Conservation (phyloP, 2,329 filamentous ascomycete genomes). For the Penicillium sp. region DNA sequence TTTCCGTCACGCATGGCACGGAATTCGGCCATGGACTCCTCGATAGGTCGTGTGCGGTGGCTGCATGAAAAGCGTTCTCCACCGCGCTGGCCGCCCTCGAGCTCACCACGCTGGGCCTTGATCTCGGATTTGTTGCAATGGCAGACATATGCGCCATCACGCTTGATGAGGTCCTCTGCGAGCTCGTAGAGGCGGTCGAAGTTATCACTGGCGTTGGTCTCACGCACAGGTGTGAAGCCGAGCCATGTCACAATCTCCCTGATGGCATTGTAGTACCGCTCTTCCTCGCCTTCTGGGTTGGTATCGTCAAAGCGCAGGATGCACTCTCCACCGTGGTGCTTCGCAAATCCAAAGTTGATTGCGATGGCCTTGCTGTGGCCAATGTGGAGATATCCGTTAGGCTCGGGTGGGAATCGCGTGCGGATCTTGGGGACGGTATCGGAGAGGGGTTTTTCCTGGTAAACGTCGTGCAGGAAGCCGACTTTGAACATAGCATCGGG, state of each 20-base stretch:
- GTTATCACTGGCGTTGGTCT: conserved; percentile 89
- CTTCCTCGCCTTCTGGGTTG: conserved; percentile 90
- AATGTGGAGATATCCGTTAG: conserved; percentile 91
- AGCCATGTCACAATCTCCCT: conserved; percentile 85
- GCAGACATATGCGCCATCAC: conserved; percentile 75
- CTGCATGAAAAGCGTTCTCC: conserved; percentile 74
- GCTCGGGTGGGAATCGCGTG: conserved; percentile 79
- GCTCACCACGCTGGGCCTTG: conserved; percentile 81
- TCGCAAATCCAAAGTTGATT: conserved; percentile 93
- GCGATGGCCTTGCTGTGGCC: conserved; percentile 95
- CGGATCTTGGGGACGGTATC: conserved; percentile 44
- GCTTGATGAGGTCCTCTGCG: conserved; percentile 76
- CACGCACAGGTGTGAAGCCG: conserved; percentile 70
- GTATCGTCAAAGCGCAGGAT: conserved; percentile 89
- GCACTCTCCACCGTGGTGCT: conserved; percentile 74
- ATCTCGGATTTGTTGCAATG: conserved; percentile 78
- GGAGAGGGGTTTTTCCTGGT: conserved; percentile 60
- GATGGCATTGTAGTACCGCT: conserved; percentile 86
- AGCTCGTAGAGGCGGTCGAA: conserved; percentile 85
- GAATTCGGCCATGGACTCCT: conserved; percentile 80
- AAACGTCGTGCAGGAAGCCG: conserved; percentile 72
- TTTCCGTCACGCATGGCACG: conserved; percentile 87
- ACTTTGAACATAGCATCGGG: conserved; percentile 73
- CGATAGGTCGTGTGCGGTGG: conserved; percentile 72
- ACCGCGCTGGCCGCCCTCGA: conserved; percentile 59